Evolutionary conservation across 2,329 filamentous ascomycete genomes (phyloP).

Genomic region (Cladophialophora immunda): DNA sequence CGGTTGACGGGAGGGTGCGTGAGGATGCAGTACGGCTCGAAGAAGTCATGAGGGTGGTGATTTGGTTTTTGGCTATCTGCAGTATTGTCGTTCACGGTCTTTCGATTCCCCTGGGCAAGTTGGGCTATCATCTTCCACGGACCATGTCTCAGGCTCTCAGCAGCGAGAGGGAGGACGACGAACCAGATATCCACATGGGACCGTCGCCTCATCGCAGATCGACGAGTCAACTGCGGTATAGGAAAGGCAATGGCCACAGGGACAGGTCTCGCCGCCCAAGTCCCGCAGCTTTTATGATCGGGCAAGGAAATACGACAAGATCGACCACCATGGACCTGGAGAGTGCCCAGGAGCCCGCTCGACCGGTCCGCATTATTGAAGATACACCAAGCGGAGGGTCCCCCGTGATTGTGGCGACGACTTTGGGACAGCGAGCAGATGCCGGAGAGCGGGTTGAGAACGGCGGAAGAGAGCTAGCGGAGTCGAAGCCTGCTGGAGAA

Average conservation of each 20-base stretch:
- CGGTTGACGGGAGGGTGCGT: slow-evolving; percentile 67
- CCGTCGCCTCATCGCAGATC: slow-evolving; percentile 10
- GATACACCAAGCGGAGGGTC: slow-evolving; percentile 14
- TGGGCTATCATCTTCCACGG: slow-evolving; percentile 56
- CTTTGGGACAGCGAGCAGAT: background rate
- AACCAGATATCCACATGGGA: slow-evolving; percentile 17
- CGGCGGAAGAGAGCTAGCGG: background rate
- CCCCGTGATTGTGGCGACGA: background rate
- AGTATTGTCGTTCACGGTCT: slow-evolving; percentile 79
- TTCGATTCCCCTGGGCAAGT: slow-evolving; percentile 73
- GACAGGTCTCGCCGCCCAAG: slow-evolving; percentile 20
- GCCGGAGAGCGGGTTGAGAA: no score
- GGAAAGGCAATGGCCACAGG: slow-evolving; percentile 19
- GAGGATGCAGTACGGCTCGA: slow-evolving; percentile 71
- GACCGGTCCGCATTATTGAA: slow-evolving; percentile 31
- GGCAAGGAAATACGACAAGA: slow-evolving; percentile 1
- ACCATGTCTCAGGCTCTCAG: slow-evolving; percentile 58
- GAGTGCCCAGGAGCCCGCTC: slow-evolving; percentile 23
- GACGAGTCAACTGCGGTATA: slow-evolving; percentile 23
- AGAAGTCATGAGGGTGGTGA: slow-evolving; percentile 74
- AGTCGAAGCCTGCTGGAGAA: background rate
- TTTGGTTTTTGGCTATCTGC: slow-evolving; percentile 87
- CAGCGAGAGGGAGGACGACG: slow-evolving; percentile 43
- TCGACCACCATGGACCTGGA: slow-evolving; percentile 11
- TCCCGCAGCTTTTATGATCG: slow-evolving; percentile 25